Evolutionary conservation across 2,329 filamentous ascomycete species (phyloP), one percentile per base, ranked within the genome.

Genomic region (Curvularia lunata): DNA sequence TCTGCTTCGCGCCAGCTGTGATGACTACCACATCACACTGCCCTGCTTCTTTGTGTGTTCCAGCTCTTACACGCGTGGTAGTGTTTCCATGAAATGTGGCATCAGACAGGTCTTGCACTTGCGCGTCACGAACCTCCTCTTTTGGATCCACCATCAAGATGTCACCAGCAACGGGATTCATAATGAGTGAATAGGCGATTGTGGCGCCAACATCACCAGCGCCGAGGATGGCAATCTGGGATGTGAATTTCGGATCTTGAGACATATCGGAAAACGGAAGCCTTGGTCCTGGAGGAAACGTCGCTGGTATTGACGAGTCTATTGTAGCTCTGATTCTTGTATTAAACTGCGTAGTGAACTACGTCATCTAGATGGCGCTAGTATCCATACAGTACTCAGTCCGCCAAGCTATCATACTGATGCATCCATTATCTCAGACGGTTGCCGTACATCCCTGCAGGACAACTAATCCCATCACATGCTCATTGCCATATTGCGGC

Each of bases 131-230:
- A 1, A 69, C 61, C 38, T 66, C 63, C 30, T 67, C 64, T 32
- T 69, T 61, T 18, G 66, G 66, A 12, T 69, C 66, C 13, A 69
- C 53, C 13, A 69, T 46, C 3, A 67, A 28, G 27, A 69, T 66
- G 1, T 67, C 65, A 18, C 61, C 57, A 2, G 66, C 65, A 0
- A 64, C 56, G 0, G 63, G 60, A 48, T 67, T 65, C 54, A 69
- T 57, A 57, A 69, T 66, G n/a, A 69, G 59, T 8, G 63, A 66
- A 57, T 65, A 67, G 19, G 66, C 65, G 13, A 69, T 66, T 0
- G 66, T 69, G 5, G 66, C 63, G 27, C 66, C 66, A 6, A 69
- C 66, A 47, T 67, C 61, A 32, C 66, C 66, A 8, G 66, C 66
- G 47, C 66, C 65, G 48, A 67, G 57, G 16, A 69, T 62, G 54